Percentiles rank a stretch among this genome's conserved stretches.
Evolutionary conservation across 805 yeast species (phyloP).

Genomic region (Sungouiozyma ichnusensis): DNA sequence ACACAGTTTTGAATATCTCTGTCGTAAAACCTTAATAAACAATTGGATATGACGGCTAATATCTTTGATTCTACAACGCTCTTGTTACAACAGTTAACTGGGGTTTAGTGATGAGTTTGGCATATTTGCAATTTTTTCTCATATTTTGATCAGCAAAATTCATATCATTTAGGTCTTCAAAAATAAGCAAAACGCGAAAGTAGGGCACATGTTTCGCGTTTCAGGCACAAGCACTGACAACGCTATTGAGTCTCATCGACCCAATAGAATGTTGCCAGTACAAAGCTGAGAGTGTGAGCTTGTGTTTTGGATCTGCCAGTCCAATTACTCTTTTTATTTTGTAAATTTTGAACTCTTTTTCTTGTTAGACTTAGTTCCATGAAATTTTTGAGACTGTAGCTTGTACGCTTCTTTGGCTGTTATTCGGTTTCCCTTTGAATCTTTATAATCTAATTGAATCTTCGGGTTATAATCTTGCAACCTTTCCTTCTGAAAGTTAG

Average conservation of each 20-base stretch:
- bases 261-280: too few species aligned
- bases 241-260: too few species aligned
- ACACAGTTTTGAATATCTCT: too few species aligned
- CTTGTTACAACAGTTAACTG: not conserved
- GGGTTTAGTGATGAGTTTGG: not conserved
- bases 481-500: constrained; percentile 23
- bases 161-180: not conserved
- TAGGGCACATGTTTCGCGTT: too few species aligned
- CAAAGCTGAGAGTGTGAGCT: too few species aligned
- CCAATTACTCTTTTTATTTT: too few species aligned
- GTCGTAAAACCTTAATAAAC: too few species aligned
- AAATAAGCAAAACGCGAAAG: too few species aligned
- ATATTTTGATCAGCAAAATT: not conserved
- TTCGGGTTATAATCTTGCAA: constrained; percentile 35
- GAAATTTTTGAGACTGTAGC: constrained; percentile 66
- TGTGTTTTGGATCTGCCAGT: too few species aligned
- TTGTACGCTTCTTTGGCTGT: constrained; percentile 66
- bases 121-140: too few species aligned
- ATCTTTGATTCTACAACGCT: too few species aligned
- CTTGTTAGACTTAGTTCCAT: constrained; percentile 38
- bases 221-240: too few species aligned
- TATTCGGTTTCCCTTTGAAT: constrained; percentile 50
- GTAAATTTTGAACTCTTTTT: constrained; percentile 17
- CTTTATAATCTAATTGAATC: constrained; percentile 44
- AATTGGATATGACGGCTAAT: not conserved